Percentiles rank a stretch among this genome's conserved stretches.
Evolutionary conservation across 176 grass and related monocot species (phyloP).

Genomic region (Oryza glumipatula): DNA sequence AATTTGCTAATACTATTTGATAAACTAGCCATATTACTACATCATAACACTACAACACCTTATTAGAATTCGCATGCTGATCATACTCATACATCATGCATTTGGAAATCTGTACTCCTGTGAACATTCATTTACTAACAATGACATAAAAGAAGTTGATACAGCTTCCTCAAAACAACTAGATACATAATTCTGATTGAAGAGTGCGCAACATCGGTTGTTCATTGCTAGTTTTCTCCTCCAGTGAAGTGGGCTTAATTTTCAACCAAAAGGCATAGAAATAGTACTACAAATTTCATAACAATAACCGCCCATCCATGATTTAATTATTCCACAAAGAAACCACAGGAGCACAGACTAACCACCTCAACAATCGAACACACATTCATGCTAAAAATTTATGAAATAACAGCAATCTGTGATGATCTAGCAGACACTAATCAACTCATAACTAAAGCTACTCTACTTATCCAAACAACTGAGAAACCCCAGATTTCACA

Average conservation of each 20-base stretch:
- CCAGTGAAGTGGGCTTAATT: not conserved
- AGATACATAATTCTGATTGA: not conserved
- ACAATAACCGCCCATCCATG: not conserved
- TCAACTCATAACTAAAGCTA: not conserved
- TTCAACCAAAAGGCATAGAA: slow-evolving; percentile 22
- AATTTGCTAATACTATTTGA: slow-evolving; percentile 16
- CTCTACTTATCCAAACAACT: not conserved
- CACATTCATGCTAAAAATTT: not conserved
- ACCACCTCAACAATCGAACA: not conserved
- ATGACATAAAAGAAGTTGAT: not conserved
- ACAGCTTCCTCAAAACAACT: not conserved
- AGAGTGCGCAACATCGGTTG: not conserved
- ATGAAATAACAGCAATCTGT: not conserved
- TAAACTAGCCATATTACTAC: not conserved
- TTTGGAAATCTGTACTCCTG: slow-evolving; percentile 2
- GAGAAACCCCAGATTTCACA: not conserved
- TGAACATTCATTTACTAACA: slow-evolving; percentile 10
- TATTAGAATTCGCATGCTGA: slow-evolving; percentile 23
- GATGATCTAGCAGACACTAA: not conserved
- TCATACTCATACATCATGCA: slow-evolving; percentile 4
- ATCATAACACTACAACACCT: slow-evolving; percentile 32
- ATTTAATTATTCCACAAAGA: not conserved
- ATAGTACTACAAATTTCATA: not conserved
- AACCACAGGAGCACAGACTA: slow-evolving; percentile 19
- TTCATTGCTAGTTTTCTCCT: not conserved